A percentile compares a stretch with the other conserved stretches of the same genome.
Evolutionary conservation across 2,329 filamentous ascomycete genomes (phyloP).

Genomic region (Fusarium sp.): DNA sequence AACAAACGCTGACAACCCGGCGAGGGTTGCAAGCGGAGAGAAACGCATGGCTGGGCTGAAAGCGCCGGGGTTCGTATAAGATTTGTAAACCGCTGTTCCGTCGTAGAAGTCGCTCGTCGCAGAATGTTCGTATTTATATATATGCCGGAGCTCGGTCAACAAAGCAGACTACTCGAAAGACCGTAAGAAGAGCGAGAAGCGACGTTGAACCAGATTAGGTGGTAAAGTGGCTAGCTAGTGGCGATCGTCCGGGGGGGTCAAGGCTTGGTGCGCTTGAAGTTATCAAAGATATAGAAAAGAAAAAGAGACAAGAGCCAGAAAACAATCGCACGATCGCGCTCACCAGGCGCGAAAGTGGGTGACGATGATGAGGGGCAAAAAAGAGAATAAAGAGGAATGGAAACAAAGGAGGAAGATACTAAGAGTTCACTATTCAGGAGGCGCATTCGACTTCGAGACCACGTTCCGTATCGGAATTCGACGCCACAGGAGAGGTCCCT

Average conservation of each 20-base stretch:
- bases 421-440: constrained; percentile 31
- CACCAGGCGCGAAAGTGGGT: constrained; percentile 33
- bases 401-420: constrained; percentile 21
- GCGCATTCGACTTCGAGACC: constrained; percentile 37
- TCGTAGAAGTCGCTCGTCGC: neutral
- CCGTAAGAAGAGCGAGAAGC: constrained; percentile 2
- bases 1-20: constrained; percentile 53
- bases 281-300: constrained; percentile 24
- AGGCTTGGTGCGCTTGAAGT: constrained; percentile 10
- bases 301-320: constrained; percentile 18
- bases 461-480: constrained; percentile 34
- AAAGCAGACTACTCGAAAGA: neutral
- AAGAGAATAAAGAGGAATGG: constrained; percentile 16
- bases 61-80: constrained; percentile 22
- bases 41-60: constrained; percentile 48
- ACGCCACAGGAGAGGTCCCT: constrained; percentile 30
- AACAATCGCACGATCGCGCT: constrained; percentile 32
- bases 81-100: neutral
- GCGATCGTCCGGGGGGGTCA: constrained; percentile 26
- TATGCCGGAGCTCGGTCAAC: neutral
- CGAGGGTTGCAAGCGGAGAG: constrained; percentile 58
- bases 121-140: neutral
- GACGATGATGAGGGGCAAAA: constrained; percentile 29
- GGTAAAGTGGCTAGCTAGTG: constrained; percentile 34
- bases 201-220: constrained; percentile 15